phyloP scores from a whole-genome alignment of 2,329 filamentous ascomycete genomes.

The Monilinia polystroma region DNA sequence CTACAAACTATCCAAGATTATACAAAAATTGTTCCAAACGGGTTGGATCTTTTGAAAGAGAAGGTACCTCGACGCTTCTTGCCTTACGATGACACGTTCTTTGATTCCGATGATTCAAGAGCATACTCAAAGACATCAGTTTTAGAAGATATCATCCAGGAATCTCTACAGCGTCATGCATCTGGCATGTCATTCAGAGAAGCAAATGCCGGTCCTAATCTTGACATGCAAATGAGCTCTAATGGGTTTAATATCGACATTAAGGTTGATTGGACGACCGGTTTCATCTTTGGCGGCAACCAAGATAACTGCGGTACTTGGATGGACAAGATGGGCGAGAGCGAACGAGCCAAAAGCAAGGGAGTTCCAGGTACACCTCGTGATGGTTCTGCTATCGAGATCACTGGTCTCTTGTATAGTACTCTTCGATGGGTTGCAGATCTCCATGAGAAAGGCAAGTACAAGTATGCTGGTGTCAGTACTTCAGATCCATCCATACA shows the following conservation, averaged over 20 bases:
- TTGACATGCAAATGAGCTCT: slow-evolving; percentile 90
- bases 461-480: slow-evolving; percentile 70
- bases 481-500: slow-evolving; percentile 52
- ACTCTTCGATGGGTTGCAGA: slow-evolving; percentile 75
- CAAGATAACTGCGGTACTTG: slow-evolving; percentile 96
- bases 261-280: slow-evolving; percentile 85
- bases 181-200: slow-evolving; percentile 88
- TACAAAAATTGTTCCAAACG: slow-evolving; percentile 75
- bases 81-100: slow-evolving; percentile 96
- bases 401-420: slow-evolving; percentile 91
- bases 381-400: slow-evolving; percentile 92
- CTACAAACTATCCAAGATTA: slow-evolving; percentile 96
- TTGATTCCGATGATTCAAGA: slow-evolving; percentile 73
- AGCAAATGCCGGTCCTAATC: slow-evolving; percentile 82
- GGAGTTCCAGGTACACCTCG: slow-evolving; percentile 94
- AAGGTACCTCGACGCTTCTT: slow-evolving; percentile 82
- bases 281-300: slow-evolving; percentile 90
- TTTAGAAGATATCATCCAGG: slow-evolving; percentile 86
- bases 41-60: slow-evolving; percentile 69
- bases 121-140: slow-evolving; percentile 85
- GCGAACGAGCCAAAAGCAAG: slow-evolving; percentile 83
- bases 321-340: slow-evolving; percentile 99
- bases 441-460: slow-evolving; percentile 67
- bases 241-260: slow-evolving; percentile 92
- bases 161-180: slow-evolving; percentile 89